Conservation (phyloP, 2,329 filamentous ascomycete species). For the Aspergillus jensenii region DNA sequence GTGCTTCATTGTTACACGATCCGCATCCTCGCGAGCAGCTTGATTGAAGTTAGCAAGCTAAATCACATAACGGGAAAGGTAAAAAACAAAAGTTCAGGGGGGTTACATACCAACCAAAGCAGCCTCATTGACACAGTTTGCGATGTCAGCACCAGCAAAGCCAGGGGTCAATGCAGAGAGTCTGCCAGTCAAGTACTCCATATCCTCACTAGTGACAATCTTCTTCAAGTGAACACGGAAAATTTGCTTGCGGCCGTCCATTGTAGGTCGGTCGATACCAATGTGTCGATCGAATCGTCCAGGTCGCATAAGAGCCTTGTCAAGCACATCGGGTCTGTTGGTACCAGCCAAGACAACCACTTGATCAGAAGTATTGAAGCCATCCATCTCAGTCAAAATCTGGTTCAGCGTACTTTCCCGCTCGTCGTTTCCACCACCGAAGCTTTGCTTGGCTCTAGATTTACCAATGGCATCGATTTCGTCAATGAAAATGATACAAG, state of each 20-base stretch:
- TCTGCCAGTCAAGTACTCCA: constrained; percentile 83
- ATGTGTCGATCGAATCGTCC: constrained; percentile 98
- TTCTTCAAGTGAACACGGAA: constrained; percentile 93
- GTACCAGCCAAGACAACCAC: constrained; percentile 96
- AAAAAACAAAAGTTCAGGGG: not conserved
- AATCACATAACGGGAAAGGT: constrained; percentile 40
- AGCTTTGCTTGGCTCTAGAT: constrained; percentile 77
- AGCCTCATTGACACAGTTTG: constrained; percentile 97
- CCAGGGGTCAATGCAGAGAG: constrained; percentile 90
- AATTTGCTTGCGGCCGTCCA: constrained; percentile 94
- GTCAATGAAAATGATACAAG: constrained; percentile 99
- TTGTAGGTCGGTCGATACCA: constrained; percentile 88
- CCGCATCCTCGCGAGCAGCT: constrained; percentile 82
- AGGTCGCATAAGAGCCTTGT: constrained; percentile 93
- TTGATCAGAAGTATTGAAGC: constrained; percentile 95
- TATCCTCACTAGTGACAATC: constrained; percentile 88
- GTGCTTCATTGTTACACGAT: constrained; percentile 80
- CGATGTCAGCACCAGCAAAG: constrained; percentile 96
- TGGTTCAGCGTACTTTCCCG: constrained; percentile 96
- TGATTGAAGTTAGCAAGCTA: constrained; percentile 36
- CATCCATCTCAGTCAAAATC: constrained; percentile 98
- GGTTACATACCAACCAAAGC: constrained; percentile 78
- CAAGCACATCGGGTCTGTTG: constrained; percentile 90
- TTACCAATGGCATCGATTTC: constrained; percentile 98
- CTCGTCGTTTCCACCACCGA: constrained; percentile 92